Base-by-base conservation (phyloP, 2,329 filamentous ascomycete genomes). In the Alternaria viburni region DNA sequence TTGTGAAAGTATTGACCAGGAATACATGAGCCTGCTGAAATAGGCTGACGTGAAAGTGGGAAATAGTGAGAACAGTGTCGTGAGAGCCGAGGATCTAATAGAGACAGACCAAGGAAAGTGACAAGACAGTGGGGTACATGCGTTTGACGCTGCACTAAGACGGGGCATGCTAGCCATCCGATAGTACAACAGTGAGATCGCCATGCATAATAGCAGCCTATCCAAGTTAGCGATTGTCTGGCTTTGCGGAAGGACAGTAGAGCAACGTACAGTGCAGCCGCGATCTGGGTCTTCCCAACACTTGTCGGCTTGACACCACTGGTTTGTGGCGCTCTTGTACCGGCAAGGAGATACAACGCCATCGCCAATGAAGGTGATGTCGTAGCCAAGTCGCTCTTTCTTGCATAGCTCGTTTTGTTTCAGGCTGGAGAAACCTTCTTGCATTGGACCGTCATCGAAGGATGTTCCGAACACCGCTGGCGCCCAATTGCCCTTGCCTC, bases 391-490 rank as follows among this genome's bases (percentile, higher is more conserved):
- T 65, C 83, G 81, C 41, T 88, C 89, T 17, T 81, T 78, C 30
- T 67, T 93, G 59, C 92, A 96, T 6, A 93, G 93, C 65, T 82
- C 76, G 84, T 98, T 97, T 78, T 90, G 89, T 86, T 95, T 93
- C 80, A 97, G 88, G 54, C 92, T 93, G 64, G 97, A 83, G 84
- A 88, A 98, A 83, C 76, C 91, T 89, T 66, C 58, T n/a, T 73
- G 86, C 80, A 66, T 64, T 17, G 69, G 62, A 19, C 68, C 86
- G 58, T 72, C 73, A 21, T 76, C 87, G 80, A 88, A 87, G 66
- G 94, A 93, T 64, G 93, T 90, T 79, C 95, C 95, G 57, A 97
- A 83, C 83, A 94, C 95, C 73, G 93, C 83, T 28, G 96, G 94
- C 51, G 96, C 90, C 86, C 87, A 97, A 88, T 99, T 97, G 69